Conservation (phyloP, 129 eudicot species). For the Deinandra increscens region DNA sequence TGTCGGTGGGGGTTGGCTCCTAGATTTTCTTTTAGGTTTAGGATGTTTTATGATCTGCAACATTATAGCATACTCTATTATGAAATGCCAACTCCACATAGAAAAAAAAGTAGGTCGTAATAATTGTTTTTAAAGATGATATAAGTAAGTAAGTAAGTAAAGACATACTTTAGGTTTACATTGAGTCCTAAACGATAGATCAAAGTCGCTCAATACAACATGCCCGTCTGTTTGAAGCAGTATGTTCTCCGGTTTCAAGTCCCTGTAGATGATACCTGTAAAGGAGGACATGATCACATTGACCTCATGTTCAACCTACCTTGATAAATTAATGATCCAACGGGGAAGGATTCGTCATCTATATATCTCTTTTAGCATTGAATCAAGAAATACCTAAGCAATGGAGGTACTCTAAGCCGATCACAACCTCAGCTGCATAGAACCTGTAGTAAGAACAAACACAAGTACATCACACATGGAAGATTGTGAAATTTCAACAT, state of each 20-base stretch:
- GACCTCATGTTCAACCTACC: not conserved
- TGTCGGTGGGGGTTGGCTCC: conserved; percentile 75
- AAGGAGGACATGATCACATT: not conserved
- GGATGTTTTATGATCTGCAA: conserved; percentile 77
- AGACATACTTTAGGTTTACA: conserved; percentile 87
- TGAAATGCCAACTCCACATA: not conserved
- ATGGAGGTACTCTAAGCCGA: conserved; percentile 96
- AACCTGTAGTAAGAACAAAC: conserved; percentile 44
- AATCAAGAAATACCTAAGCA: conserved; percentile 72
- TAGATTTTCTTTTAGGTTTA: conserved; percentile 56
- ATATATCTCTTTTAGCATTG: no score
- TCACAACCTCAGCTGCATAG: conserved; percentile 93
- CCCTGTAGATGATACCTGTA: conserved; percentile 89
- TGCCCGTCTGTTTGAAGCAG: conserved; percentile 87
- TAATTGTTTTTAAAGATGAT: not conserved
- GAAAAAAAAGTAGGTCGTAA: no score
- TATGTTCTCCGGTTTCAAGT: conserved; percentile 95
- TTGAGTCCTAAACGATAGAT: conserved; percentile 78
- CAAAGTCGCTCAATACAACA: conserved; percentile 86
- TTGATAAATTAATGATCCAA: not conserved
- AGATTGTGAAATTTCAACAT: not conserved
- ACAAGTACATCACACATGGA: not conserved
- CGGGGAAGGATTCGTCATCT: no score
- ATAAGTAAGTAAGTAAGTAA: no score
- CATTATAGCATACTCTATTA: not conserved